phyloP scores from a whole-genome alignment of 208 protist genomes.

The Sergeia podlipaevii region DNA sequence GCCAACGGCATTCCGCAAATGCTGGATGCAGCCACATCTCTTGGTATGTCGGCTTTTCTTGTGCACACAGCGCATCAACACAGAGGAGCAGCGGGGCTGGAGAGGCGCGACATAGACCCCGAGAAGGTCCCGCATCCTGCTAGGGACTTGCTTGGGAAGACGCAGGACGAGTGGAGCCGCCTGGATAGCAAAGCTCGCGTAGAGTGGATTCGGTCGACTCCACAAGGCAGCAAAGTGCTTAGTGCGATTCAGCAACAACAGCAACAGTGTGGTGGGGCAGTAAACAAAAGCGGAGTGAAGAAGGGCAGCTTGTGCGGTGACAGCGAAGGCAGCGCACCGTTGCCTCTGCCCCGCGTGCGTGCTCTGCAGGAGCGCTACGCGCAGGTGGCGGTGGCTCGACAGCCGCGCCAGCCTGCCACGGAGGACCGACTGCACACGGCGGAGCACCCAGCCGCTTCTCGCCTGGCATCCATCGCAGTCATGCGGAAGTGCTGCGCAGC shows the following conservation, averaged over 20 bases:
- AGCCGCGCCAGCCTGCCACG: no score
- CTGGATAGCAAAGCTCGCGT: conserved; percentile 2
- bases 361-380: neutral
- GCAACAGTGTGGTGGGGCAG: neutral
- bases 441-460: no score
- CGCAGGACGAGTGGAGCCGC: conserved; percentile 9
- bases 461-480: no score
- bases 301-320: conserved; percentile 7
- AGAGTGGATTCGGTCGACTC: conserved; percentile 19
- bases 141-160: neutral
- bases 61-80: conserved; percentile 29
- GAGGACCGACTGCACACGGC: no score
- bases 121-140: no score
- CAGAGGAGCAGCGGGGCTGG: no score
- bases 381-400: no score
- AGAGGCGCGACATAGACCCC: no score
- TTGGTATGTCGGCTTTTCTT: conserved; percentile 22
- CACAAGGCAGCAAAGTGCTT: conserved; percentile 22
- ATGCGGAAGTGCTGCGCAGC: no score
- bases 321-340: conserved; percentile 3
- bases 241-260: neutral
- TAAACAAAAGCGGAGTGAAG: neutral
- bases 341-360: neutral
- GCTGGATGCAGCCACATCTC: no score
- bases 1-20: no score